Conservation (phyloP, 2,329 filamentous ascomycete genomes). For the Cercospora nicotianae region DNA sequence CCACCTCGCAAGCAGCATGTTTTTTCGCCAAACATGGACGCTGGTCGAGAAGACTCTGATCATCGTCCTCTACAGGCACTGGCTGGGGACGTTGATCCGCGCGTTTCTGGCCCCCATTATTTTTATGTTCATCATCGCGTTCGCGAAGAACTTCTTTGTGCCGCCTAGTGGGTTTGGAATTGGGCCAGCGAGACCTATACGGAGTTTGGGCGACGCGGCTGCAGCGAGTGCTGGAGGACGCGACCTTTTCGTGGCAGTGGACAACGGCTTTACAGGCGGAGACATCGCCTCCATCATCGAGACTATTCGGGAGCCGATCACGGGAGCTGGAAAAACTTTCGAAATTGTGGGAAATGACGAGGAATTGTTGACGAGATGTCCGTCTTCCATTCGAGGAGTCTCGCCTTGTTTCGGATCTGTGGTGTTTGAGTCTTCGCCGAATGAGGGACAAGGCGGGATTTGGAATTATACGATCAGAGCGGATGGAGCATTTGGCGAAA, state of each 20-base stretch:
- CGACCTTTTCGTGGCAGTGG: conserved; percentile 73
- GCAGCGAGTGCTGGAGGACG: conserved; percentile 58
- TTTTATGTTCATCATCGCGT: conserved; percentile 51
- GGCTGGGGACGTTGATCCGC: conserved; percentile 55
- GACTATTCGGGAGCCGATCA: conserved; percentile 59
- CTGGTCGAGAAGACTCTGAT: conserved; percentile 59
- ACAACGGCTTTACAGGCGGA: conserved; percentile 67
- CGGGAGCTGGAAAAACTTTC: conserved; percentile 56
- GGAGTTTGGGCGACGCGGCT: conserved; percentile 65
- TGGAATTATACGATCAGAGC: conserved; percentile 88
- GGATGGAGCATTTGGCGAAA: conserved; percentile 67
- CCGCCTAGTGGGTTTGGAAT: conserved; percentile 76
- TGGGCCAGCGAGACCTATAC: conserved; percentile 60
- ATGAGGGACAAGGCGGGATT: conserved; percentile 61
- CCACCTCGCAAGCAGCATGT: conserved; percentile 21
- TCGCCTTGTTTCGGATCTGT: conserved; percentile 72
- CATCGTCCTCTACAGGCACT: conserved; percentile 55
- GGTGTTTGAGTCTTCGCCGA: conserved; percentile 73
- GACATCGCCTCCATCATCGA: conserved; percentile 72
- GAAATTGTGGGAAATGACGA: conserved; percentile 55
- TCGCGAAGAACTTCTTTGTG: conserved; percentile 77
- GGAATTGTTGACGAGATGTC: conserved; percentile 64
- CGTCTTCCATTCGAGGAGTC: conserved; percentile 58
- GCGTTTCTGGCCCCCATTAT: conserved; percentile 59
- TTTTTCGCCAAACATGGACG: conserved; percentile 55